Base-by-base conservation (phyloP, 2,329 filamentous ascomycete species). In the Dactylellina haptotyla region DNA sequence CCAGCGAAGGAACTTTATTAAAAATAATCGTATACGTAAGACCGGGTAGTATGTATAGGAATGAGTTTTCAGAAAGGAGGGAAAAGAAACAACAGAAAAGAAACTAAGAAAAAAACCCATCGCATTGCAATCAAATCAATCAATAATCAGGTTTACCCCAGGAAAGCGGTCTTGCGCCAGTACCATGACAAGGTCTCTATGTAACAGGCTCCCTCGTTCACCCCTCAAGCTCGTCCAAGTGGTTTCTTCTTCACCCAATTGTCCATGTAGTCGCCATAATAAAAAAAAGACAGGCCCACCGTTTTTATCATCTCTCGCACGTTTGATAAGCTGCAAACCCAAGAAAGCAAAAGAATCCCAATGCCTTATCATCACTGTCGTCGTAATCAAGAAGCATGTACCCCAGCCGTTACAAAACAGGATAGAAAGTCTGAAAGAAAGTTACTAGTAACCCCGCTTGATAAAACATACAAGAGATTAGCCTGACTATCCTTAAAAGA, bases 401-500 rank as follows among this genome's bases (percentile, higher is more conserved):
- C n/a, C n/a, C n/a, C n/a, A n/a, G n/a, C n/a, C n/a, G n/a, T n/a
- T n/a, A n/a, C n/a, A n/a, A n/a, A n/a, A n/a, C n/a, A n/a, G n/a
- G n/a, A n/a, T n/a, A n/a, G n/a, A n/a, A n/a, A n/a, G n/a, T n/a
- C n/a, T n/a, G n/a, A n/a, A n/a, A n/a, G n/a, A n/a, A n/a, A n/a
- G n/a, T n/a, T n/a, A n/a, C n/a, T n/a, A n/a, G n/a, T n/a, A n/a
- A n/a, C n/a, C n/a, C n/a, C n/a, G n/a, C n/a, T n/a, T n/a, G n/a
- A n/a, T n/a, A n/a, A n/a, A 25, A 14, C 14, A 32, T 51, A 3
- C n/a, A 3, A 23, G 28, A 51, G 14, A 4, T 32, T 16, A 32
- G 1, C 20, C 37, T 12, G 23, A 12, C 18, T n/a, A n/a, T 56
- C 25, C 23, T 61, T 41, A 73, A 39, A 73, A 73, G n/a, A 75